phyloP scores from a whole-genome alignment of 1,284 basidiomycete genomes.

The Microbotryum saponariae region DNA sequence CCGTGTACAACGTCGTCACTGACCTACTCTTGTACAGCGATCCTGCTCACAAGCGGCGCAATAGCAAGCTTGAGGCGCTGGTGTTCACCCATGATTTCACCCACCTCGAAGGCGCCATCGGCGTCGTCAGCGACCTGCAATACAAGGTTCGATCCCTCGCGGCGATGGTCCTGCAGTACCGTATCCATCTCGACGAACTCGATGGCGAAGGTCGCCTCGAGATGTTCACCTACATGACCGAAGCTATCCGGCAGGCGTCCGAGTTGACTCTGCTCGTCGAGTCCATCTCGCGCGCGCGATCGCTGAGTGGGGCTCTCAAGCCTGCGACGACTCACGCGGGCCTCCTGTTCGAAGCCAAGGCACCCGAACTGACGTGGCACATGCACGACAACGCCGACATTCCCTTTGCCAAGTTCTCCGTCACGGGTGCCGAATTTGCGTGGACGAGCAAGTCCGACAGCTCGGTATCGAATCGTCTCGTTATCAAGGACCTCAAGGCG shows the following conservation, averaged over 20 bases:
- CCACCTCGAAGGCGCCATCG: conserved; percentile 60
- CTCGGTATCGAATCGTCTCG: conserved; percentile 71
- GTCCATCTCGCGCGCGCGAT: conserved; percentile 75
- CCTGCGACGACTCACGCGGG: conserved; percentile 49
- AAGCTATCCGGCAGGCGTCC: conserved; percentile 65
- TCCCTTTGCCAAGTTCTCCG: conserved; percentile 76
- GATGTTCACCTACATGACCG: conserved; percentile 61
- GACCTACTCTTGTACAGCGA: conserved; percentile 83
- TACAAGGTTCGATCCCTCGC: conserved; percentile 60
- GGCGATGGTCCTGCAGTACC: conserved; percentile 37
- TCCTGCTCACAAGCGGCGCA: conserved; percentile 65
- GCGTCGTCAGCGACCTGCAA: conserved; percentile 68
- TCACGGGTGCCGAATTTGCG: conserved; percentile 69
- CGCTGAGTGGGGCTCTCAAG: conserved; percentile 51
- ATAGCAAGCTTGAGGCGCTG: conserved; percentile 72
- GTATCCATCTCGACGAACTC: conserved; percentile 41
- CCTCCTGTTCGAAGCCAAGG: conserved; percentile 69
- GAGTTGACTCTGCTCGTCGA: conserved; percentile 83
- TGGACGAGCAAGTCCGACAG: conserved; percentile 86
- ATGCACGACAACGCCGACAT: conserved; percentile 73
- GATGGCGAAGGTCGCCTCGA: conserved; percentile 49
- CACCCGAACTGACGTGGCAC: conserved; percentile 84
- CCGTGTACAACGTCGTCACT: conserved; percentile 80
- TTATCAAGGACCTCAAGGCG: conserved; percentile 66
- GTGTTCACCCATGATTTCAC: conserved; percentile 86